phyloP scores from a whole-genome alignment of 2,329 filamentous ascomycete species.

The Albophoma yamanashiensis region DNA sequence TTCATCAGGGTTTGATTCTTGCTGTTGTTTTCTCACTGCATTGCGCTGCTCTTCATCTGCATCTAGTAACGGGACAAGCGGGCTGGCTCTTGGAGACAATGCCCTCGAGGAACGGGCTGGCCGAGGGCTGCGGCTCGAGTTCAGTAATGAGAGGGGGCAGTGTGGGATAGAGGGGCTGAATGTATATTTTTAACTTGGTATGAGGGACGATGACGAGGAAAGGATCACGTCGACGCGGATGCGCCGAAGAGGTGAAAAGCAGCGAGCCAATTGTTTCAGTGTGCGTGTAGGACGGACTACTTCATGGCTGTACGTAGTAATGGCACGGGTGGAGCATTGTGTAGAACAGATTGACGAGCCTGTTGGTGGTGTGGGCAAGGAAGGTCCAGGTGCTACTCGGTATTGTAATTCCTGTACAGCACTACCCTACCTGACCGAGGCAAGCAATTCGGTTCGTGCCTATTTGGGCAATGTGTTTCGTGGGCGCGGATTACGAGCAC shows the following conservation, averaged over 20 bases:
- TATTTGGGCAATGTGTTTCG: background rate
- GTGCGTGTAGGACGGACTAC: background rate
- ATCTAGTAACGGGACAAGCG: slow-evolving; percentile 4
- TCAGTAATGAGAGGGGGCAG: background rate
- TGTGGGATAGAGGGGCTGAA: background rate
- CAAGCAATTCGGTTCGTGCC: background rate
- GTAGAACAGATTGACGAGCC: background rate
- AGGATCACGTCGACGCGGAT: background rate
- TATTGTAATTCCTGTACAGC: background rate
- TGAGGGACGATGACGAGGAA: slow-evolving; percentile 1
- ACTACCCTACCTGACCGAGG: background rate
- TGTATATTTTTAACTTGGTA: slow-evolving; percentile 1
- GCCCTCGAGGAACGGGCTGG: background rate
- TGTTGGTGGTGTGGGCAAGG: background rate
- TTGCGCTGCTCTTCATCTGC: slow-evolving; percentile 6
- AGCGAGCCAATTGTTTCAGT: background rate
- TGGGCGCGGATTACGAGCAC: background rate
- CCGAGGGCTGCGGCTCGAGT: background rate
- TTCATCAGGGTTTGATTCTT: slow-evolving; percentile 8
- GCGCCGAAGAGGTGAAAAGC: background rate
- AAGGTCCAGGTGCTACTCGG: background rate
- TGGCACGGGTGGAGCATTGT: background rate
- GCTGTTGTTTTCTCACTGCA: slow-evolving; percentile 9
- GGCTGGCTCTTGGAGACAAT: background rate
- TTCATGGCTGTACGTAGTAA: background rate